Conservation (phyloP, 2,329 filamentous ascomycete genomes). For the Hawksworthiomyces lignivorus region DNA sequence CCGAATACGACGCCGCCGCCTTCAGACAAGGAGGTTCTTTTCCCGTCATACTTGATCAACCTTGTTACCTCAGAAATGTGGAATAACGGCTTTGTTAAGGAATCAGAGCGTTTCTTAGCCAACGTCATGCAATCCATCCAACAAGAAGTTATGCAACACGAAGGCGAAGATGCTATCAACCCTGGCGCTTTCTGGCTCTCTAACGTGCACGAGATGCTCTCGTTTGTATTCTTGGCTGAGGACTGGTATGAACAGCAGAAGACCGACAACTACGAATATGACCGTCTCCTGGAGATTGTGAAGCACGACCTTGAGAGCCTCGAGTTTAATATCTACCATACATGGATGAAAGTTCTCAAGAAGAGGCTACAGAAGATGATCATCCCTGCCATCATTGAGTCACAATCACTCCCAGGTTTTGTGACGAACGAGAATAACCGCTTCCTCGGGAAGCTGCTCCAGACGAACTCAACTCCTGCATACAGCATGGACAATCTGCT, state of each 20-base stretch:
- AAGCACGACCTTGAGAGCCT: conserved; percentile 98
- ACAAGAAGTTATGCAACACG: conserved; percentile 98
- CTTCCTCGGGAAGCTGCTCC: conserved; percentile 93
- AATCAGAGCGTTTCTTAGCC: conserved; percentile 95
- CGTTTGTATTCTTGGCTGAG: conserved; percentile 96
- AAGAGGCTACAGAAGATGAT: conserved; percentile 99
- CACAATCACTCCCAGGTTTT: conserved; percentile 93
- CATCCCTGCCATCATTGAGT: conserved; percentile 97
- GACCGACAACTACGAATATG: conserved; percentile 98
- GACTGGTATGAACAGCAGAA: conserved; percentile 99
- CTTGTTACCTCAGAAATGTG: conserved; percentile 99
- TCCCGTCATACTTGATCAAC: conserved; percentile 98
- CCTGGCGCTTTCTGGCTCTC: conserved; percentile 98
- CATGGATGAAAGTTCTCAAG: conserved; percentile 99
- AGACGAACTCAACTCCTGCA: conserved; percentile 82
- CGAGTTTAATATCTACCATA: conserved; percentile 99
- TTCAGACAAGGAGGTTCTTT: conserved; percentile 96
- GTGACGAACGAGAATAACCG: conserved; percentile 98
- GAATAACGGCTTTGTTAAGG: conserved; percentile 99
- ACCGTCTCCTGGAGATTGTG: conserved; percentile 93
- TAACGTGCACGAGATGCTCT: conserved; percentile 99
- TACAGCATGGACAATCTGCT: conserved; percentile 99
- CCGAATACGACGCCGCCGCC: conserved; percentile 81
- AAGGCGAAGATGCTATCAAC: conserved; percentile 94
- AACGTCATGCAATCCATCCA: conserved; percentile 99